Evolutionary conservation across 352 stramenopile species (phyloP).

Genomic region (Phytopythium helicoides): DNA sequence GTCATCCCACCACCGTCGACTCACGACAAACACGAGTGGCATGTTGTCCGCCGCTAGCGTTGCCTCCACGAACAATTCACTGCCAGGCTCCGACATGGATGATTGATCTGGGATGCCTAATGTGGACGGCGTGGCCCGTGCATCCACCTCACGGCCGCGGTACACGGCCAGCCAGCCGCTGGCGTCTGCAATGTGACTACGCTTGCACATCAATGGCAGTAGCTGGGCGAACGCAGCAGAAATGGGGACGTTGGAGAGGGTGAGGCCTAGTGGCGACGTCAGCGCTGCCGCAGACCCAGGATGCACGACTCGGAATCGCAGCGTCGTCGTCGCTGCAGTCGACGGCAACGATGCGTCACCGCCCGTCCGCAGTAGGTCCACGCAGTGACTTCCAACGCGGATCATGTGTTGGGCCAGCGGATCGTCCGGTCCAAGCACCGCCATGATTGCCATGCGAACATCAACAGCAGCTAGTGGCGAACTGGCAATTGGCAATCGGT

Average conservation of each 20-base stretch:
- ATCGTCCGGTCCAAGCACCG: conserved; percentile 12
- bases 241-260: conserved; percentile 26
- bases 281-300: not conserved
- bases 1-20: conserved; percentile 52
- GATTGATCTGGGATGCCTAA: conserved; percentile 35
- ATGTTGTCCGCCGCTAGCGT: conserved; percentile 23
- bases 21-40: conserved; percentile 46
- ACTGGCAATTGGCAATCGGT: not conserved
- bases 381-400: conserved; percentile 11
- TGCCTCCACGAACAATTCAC: not conserved
- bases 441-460: conserved; percentile 9
- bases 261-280: not conserved
- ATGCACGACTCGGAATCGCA: conserved; percentile 2
- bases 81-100: not conserved
- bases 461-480: conserved; percentile 4
- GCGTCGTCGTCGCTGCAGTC: not conserved
- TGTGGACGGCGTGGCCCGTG: conserved; percentile 19
- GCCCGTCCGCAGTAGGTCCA: conserved; percentile 10
- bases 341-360: not conserved
- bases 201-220: conserved; percentile 38
- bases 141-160: conserved; percentile 42
- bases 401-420: conserved; percentile 10
- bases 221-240: conserved; percentile 33
- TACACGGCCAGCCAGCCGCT: conserved; percentile 31
- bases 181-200: conserved; percentile 21